phyloP scores from a whole-genome alignment of 2,329 filamentous ascomycete species.

The Colletotrichum shisoi region DNA sequence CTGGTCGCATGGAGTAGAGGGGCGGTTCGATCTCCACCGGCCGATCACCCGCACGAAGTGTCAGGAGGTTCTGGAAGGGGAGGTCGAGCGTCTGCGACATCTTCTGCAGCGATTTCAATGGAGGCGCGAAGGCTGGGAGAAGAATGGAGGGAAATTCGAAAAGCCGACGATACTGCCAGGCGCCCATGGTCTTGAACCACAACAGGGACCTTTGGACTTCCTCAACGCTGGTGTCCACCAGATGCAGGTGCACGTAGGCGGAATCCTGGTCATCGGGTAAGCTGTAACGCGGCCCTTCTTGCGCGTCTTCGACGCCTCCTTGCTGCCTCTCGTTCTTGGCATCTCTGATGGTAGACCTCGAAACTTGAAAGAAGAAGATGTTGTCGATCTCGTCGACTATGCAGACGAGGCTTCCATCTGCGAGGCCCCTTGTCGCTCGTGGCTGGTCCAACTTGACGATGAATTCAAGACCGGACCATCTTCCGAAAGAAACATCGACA shows the following conservation, averaged over 20 bases:
- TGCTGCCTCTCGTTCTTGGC: slow-evolving; percentile 36
- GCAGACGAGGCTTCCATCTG: slow-evolving; percentile 60
- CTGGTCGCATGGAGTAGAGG: slow-evolving; percentile 56
- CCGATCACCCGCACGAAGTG: slow-evolving; percentile 43
- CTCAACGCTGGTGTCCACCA: slow-evolving; percentile 41
- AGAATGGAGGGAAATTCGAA: slow-evolving; percentile 70
- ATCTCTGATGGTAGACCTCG: slow-evolving; percentile 43
- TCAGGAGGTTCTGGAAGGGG: slow-evolving; percentile 60
- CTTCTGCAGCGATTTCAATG: slow-evolving; percentile 62
- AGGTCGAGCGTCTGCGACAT: slow-evolving; percentile 56
- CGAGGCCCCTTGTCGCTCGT: slow-evolving; percentile 41
- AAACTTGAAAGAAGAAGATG: slow-evolving; percentile 54
- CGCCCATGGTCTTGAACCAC: slow-evolving; percentile 45
- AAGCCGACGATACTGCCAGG: slow-evolving; percentile 47
- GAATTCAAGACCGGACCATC: slow-evolving; percentile 54
- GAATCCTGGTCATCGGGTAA: slow-evolving; percentile 46
- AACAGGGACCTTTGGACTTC: slow-evolving; percentile 43
- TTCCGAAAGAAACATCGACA: slow-evolving; percentile 48
- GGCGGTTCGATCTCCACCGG: slow-evolving; percentile 51
- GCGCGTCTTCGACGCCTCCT: neutral
- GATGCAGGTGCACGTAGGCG: slow-evolving; percentile 47
- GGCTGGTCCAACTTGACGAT: slow-evolving; percentile 58
- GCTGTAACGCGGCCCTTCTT: slow-evolving; percentile 36
- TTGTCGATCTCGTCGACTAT: slow-evolving; percentile 52
- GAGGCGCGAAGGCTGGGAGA: slow-evolving; percentile 65